A percentile compares a stretch with the other conserved stretches of the same genome.
Evolutionary conservation across 2,329 filamentous ascomycete genomes (phyloP).

Genomic region (Venturia oleaginea): DNA sequence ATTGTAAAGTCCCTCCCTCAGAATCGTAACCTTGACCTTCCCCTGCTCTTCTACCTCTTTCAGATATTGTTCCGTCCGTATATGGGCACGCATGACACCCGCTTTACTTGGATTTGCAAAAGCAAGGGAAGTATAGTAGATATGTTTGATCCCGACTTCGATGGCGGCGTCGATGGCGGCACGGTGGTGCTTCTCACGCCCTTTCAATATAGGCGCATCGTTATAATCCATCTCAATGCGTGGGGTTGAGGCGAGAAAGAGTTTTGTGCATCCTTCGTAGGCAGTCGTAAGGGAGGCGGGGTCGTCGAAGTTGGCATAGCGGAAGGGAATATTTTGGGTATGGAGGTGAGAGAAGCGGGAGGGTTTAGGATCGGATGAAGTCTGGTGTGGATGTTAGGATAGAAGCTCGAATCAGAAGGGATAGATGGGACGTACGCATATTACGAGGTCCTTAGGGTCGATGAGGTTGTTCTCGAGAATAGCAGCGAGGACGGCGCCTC

Average conservation of each 20-base stretch:
- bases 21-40: conserved; percentile 25
- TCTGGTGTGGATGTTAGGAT: neutral
- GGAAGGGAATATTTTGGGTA: conserved; percentile 18
- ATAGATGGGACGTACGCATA: neutral
- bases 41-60: conserved; percentile 21
- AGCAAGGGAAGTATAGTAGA: conserved; percentile 39
- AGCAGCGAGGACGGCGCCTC: conserved; percentile 33
- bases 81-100: conserved; percentile 38
- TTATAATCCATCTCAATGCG: conserved; percentile 36
- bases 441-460: conserved; percentile 18
- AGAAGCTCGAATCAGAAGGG: neutral
- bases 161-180: conserved; percentile 34
- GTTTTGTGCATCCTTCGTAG: conserved; percentile 28
- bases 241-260: conserved; percentile 39
- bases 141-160: conserved; percentile 32
- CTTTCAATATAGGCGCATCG: conserved; percentile 31
- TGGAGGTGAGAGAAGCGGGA: neutral
- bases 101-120: conserved; percentile 34
- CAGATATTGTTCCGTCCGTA: conserved; percentile 36
- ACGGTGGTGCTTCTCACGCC: conserved; percentile 36
- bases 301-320: conserved; percentile 32
- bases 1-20: conserved; percentile 38
- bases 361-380: conserved; percentile 15
- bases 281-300: conserved; percentile 26
- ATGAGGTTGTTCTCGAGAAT: conserved; percentile 34